Evolutionary conservation across 2,329 filamentous ascomycete species (phyloP).

Genomic region (Talaromyces verruculosus): DNA sequence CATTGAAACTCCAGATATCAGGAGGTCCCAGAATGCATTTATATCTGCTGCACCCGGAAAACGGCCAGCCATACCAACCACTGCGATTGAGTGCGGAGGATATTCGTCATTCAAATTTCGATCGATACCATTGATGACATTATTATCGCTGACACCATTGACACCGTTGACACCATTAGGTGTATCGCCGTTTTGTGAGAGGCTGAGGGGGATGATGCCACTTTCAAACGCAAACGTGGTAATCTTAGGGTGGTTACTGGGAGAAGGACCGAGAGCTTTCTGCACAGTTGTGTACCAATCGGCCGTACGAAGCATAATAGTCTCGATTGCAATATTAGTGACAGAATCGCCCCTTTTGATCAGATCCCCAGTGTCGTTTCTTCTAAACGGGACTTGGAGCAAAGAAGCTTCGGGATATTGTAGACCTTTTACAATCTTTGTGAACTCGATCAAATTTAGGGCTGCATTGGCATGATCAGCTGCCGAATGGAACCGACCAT

Average conservation of each 20-base stretch:
- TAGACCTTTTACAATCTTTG: conserved; percentile 14
- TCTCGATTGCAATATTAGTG: conserved; percentile 14
- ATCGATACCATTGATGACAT: conserved; percentile 1
- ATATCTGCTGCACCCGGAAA: conserved; percentile 33
- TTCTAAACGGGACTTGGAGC: conserved; percentile 9
- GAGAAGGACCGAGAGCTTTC: neutral
- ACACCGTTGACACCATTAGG: conserved; percentile 6
- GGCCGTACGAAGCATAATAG: conserved; percentile 1
- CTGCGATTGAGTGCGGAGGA: conserved; percentile 29
- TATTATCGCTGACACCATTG: neutral
- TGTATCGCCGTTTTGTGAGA: neutral
- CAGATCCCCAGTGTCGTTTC: conserved; percentile 9
- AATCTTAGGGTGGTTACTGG: neutral
- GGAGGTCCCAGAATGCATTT: conserved; percentile 35
- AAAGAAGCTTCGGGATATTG: conserved; percentile 4
- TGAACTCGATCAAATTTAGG: conserved; percentile 6
- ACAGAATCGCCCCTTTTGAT: conserved; percentile 5
- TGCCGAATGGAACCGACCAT: conserved; percentile 12
- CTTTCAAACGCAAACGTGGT: conserved; percentile 17
- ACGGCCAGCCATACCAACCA: conserved; percentile 37
- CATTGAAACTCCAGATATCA: conserved; percentile 24
- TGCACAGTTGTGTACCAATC: conserved; percentile 18
- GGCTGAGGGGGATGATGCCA: conserved; percentile 12
- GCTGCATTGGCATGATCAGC: conserved; percentile 1
- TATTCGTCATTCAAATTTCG: neutral